phyloP scores from a whole-genome alignment of 495 filamentous ascomycete genomes.

The Penicillium salamii region DNA sequence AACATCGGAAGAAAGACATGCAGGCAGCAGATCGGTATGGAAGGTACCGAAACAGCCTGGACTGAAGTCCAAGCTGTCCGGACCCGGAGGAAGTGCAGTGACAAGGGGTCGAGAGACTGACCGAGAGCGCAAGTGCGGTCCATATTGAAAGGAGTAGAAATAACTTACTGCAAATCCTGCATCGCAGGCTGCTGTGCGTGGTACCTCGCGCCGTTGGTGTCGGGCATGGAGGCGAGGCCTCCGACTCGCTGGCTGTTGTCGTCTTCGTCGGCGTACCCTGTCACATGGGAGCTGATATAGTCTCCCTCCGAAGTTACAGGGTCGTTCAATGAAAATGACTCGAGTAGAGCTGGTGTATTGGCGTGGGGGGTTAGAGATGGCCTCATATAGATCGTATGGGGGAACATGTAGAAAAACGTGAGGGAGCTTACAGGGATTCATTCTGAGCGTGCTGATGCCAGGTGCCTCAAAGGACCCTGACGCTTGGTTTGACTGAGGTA shows the following conservation, averaged over 20 bases:
- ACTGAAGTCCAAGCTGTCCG: conserved; percentile 30
- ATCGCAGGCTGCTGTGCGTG: conserved; percentile 41
- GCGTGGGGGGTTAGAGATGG: conserved; percentile 11
- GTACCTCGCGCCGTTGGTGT: conserved; percentile 47
- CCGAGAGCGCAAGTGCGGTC: conserved; percentile 36
- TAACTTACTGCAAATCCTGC: conserved; percentile 50
- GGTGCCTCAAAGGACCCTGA: conserved; percentile 24
- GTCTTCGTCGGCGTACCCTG: conserved; percentile 42
- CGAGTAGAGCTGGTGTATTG: conserved; percentile 30
- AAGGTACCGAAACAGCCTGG: conserved; percentile 31
- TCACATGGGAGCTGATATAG: conserved; percentile 37
- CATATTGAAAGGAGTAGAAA: conserved; percentile 35
- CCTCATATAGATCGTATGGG: not conserved
- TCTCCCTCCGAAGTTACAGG: conserved; percentile 40
- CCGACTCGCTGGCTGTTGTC: conserved; percentile 41
- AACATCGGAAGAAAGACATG: conserved; percentile 30
- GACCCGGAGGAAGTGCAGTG: conserved; percentile 35
- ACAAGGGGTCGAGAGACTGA: conserved; percentile 37
- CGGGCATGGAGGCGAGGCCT: conserved; percentile 42
- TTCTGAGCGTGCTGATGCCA: conserved; percentile 22
- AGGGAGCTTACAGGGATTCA: conserved; percentile 26
- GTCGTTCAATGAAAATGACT: conserved; percentile 37
- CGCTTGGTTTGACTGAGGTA: conserved; percentile 13
- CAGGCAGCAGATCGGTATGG: conserved; percentile 28
- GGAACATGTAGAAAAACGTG: conserved; percentile 1